Evolutionary conservation across 2,329 filamentous ascomycete genomes (phyloP).

Genomic region (Sordariomycetes sp.): DNA sequence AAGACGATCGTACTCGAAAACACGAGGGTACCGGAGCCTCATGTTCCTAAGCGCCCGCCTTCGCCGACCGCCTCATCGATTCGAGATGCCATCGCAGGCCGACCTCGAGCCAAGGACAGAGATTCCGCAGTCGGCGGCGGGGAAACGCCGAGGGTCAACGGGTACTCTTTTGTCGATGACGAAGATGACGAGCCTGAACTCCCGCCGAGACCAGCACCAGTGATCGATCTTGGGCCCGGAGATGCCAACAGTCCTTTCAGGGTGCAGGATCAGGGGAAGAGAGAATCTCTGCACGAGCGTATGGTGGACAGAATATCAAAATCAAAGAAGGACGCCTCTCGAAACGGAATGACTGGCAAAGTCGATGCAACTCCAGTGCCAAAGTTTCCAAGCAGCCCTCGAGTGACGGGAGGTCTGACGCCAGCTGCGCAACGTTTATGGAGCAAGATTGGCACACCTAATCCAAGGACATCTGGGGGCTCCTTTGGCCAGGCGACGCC

Average conservation of each 20-base stretch:
- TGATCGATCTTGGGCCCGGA: constrained; percentile 49
- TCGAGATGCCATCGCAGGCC: constrained; percentile 73
- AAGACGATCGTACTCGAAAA: constrained; percentile 75
- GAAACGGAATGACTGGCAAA: constrained; percentile 50
- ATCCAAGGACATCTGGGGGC: constrained; percentile 18
- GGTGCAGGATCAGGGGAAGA: constrained; percentile 61
- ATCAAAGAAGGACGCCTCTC: constrained; percentile 56
- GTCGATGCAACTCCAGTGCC: constrained; percentile 54
- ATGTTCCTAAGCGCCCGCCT: constrained; percentile 40
- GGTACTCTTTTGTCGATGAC: constrained; percentile 90
- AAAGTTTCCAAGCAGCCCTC: constrained; percentile 58
- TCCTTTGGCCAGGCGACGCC: constrained; percentile 27
- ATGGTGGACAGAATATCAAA: constrained; percentile 78
- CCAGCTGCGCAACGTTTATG: constrained; percentile 65
- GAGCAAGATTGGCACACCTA: constrained; percentile 47
- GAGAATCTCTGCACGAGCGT: constrained; percentile 74
- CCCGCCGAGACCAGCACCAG: constrained; percentile 15
- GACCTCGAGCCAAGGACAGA: constrained; percentile 50
- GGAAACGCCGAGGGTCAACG: constrained; percentile 85
- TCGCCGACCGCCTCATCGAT: constrained; percentile 82
- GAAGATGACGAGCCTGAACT: constrained; percentile 45
- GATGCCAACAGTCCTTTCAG: constrained; percentile 71
- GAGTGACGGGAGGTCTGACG: constrained; percentile 50
- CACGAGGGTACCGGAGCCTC: constrained; percentile 60
- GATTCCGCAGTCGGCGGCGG: constrained; percentile 49